These are phyloP conservation scores for Brassica cretica DNA, from an alignment of 345 rosid genomes.

Conservation along the genomic window DNA sequence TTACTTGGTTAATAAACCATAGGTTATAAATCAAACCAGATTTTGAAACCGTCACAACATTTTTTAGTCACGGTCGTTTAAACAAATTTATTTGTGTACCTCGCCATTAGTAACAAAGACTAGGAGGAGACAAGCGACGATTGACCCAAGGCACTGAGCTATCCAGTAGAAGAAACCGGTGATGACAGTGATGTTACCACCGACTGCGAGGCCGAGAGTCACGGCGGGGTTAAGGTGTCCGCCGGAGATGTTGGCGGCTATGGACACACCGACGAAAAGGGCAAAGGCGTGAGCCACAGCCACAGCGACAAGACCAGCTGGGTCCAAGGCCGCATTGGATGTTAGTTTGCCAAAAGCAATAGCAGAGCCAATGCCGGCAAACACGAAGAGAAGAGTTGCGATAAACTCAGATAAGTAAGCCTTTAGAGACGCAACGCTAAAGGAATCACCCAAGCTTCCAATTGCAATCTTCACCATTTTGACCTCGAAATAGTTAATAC, in stretches of 20 bases:
- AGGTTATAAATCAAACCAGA: constrained; percentile 3
- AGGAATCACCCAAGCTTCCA: constrained; percentile 74
- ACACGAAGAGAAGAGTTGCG: constrained; percentile 86
- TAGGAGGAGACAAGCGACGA: constrained; percentile 84
- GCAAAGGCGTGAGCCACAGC: constrained; percentile 87
- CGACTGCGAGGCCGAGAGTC: constrained; percentile 77
- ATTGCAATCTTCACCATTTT: constrained; percentile 76
- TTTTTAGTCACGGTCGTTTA: constrained; percentile 25
- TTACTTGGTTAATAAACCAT: background rate
- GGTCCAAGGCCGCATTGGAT: constrained; percentile 67
- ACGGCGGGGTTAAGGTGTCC: constrained; percentile 92
- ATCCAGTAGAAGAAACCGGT: constrained; percentile 85
- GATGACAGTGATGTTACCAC: constrained; percentile 77
- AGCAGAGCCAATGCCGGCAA: constrained; percentile 92
- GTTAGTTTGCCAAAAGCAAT: constrained; percentile 81
- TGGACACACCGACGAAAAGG: constrained; percentile 70
- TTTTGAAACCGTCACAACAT: background rate
- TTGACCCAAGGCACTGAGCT: constrained; percentile 81
- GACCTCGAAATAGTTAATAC: background rate
- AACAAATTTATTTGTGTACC: constrained; percentile 37
- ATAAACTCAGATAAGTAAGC: constrained; percentile 80
- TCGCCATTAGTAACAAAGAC: constrained; percentile 54
- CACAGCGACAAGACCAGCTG: constrained; percentile 75
- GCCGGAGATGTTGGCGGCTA: constrained; percentile 87
- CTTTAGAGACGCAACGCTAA: constrained; percentile 62